A percentile compares a stretch with the other conserved stretches of the same genome.
phyloP scores from a whole-genome alignment of 2,329 filamentous ascomycete genomes.

The Penicillium sp. region DNA sequence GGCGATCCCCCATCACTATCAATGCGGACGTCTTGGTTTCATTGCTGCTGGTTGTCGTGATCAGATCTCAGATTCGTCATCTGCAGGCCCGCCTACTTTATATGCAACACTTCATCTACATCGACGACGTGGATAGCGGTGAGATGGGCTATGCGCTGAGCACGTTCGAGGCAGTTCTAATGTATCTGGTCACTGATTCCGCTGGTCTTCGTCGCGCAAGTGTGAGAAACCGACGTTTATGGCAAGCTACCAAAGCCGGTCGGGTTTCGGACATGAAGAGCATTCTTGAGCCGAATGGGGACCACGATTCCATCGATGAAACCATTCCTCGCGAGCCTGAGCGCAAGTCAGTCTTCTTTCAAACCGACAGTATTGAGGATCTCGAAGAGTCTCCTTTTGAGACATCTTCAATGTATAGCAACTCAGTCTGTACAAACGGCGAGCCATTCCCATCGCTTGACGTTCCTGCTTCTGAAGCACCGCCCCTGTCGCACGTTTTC shows the following conservation, averaged over 20 bases:
- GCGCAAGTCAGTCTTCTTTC: conserved; percentile 30
- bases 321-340: conserved; percentile 41
- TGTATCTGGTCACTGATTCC: conserved; percentile 83
- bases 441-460: conserved; percentile 9
- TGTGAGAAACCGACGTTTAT: conserved; percentile 78
- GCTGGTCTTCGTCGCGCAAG: conserved; percentile 80
- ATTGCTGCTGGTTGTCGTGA: conserved; percentile 85
- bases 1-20: conserved; percentile 60
- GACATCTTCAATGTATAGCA: conserved; percentile 25
- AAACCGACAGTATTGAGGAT: conserved; percentile 37
- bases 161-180: conserved; percentile 90
- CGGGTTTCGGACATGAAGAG: conserved; percentile 72
- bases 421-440: conserved; percentile 17
- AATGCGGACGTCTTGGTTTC: conserved; percentile 94
- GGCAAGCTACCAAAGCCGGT: conserved; percentile 81
- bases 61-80: conserved; percentile 82
- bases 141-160: conserved; percentile 96
- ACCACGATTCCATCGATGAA: conserved; percentile 40
- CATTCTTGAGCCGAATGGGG: conserved; percentile 72
- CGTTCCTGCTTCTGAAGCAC: conserved; percentile 28
- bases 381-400: conserved; percentile 22
- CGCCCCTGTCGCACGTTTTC: conserved; percentile 76
- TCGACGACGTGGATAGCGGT: conserved; percentile 94
- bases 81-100: conserved; percentile 88
- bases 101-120: conserved; percentile 96